phyloP scores from a whole-genome alignment of 2,329 filamentous ascomycete genomes.

The Claviceps spartinae region DNA sequence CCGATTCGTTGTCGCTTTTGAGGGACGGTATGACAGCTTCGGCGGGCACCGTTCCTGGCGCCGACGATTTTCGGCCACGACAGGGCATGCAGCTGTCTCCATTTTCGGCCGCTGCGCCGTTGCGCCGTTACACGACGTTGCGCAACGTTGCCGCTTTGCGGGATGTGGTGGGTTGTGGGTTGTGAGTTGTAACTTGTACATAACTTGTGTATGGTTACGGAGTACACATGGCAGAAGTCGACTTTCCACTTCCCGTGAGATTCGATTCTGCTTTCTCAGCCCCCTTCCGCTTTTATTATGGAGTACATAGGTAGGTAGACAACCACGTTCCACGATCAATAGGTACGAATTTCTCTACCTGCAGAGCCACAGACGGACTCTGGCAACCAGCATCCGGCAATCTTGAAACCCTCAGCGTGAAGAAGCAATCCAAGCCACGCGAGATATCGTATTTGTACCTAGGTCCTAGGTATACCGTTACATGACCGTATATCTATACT shows the following conservation, averaged over 20 bases:
- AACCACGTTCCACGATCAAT: too few species aligned
- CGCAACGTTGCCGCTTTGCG: background rate
- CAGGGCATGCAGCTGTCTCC: background rate
- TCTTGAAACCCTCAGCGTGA: too few species aligned
- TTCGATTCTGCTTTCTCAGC: too few species aligned
- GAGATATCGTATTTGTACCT: too few species aligned
- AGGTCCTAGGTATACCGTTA: too few species aligned
- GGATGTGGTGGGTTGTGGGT: background rate
- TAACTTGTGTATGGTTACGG: background rate
- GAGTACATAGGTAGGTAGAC: too few species aligned
- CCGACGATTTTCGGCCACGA: constrained; percentile 3
- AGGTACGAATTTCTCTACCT: too few species aligned
- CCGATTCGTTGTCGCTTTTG: background rate
- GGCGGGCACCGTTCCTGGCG: background rate
- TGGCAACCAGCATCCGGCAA: too few species aligned
- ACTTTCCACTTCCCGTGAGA: background rate
- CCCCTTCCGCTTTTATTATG: too few species aligned
- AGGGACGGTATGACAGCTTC: background rate
- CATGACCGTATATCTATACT: too few species aligned
- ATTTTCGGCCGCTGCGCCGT: background rate
- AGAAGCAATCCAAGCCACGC: too few species aligned
- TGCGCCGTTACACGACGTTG: background rate
- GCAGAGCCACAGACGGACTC: too few species aligned
- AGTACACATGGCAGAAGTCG: background rate
- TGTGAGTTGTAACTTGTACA: background rate